phyloP scores from a whole-genome alignment of 352 stramenopile genomes.

The Phytophthora melonis region DNA sequence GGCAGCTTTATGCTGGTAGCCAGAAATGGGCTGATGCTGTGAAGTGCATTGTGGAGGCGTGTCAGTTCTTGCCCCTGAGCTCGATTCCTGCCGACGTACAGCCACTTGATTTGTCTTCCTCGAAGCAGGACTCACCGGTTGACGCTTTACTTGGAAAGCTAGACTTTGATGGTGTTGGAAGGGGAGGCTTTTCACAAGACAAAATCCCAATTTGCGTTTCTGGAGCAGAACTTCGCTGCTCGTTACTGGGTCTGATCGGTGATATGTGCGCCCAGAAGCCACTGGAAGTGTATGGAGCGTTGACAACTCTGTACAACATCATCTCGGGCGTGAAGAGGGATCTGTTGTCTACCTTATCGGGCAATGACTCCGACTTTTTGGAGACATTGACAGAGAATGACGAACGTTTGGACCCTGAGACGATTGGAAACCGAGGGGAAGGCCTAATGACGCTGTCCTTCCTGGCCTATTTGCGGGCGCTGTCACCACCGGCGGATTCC shows the following conservation, averaged over 20 bases:
- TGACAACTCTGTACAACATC: conserved; percentile 52
- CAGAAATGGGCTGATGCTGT: conserved; percentile 53
- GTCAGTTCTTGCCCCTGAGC: conserved; percentile 48
- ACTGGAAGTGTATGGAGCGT: conserved; percentile 13
- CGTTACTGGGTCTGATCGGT: conserved; percentile 68
- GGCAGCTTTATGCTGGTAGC: conserved; percentile 47
- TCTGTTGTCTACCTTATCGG: conserved; percentile 24
- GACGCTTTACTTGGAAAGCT: conserved; percentile 58
- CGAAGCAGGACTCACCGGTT: conserved; percentile 35
- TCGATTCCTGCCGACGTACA: conserved; percentile 46
- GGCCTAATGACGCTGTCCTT: conserved; percentile 71
- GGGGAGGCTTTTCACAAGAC: conserved; percentile 32
- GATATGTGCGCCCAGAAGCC: conserved; percentile 73
- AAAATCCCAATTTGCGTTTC: conserved; percentile 56
- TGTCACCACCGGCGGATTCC: conserved; percentile 71
- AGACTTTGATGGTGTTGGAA: conserved; percentile 77
- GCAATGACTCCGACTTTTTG: conserved; percentile 16
- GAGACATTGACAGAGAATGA: conserved; percentile 14
- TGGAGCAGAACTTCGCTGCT: conserved; percentile 65
- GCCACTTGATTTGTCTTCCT: conserved; percentile 31
- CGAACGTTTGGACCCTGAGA: conserved; percentile 15
- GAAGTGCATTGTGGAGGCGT: conserved; percentile 54
- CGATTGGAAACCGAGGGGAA: conserved; percentile 16
- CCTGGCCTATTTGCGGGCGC: conserved; percentile 66
- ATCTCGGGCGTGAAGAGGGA: conserved; percentile 60